Conservation (phyloP, 495 filamentous ascomycete species). For the Talaromyces nanjingensis region DNA sequence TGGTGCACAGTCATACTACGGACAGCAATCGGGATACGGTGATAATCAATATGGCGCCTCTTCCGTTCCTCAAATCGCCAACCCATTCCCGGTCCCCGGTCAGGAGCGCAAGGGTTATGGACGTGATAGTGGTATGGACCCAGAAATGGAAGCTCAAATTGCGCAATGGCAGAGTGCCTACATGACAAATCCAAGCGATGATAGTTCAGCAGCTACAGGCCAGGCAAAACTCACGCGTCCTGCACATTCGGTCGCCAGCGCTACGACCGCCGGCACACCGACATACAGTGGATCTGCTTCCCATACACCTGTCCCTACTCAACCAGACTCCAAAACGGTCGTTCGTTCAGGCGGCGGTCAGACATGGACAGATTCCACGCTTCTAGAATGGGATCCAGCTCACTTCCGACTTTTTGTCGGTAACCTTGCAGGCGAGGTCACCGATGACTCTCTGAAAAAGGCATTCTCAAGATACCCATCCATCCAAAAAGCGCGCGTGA, state of each 20-base stretch:
- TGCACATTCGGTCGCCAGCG: slow-evolving; percentile 21
- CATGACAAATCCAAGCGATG: slow-evolving; percentile 29
- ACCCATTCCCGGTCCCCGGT: slow-evolving; percentile 71
- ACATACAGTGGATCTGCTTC: slow-evolving; percentile 29
- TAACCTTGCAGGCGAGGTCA: slow-evolving; percentile 97
- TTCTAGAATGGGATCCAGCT: slow-evolving; percentile 93
- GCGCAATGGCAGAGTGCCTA: slow-evolving; percentile 97
- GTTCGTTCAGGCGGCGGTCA: slow-evolving; percentile 81
- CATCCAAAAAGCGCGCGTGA: slow-evolving; percentile 87
- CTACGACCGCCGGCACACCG: slow-evolving; percentile 39
- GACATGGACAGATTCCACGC: slow-evolving; percentile 75
- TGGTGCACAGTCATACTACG: slow-evolving; percentile 40
- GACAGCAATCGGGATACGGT: slow-evolving; percentile 43
- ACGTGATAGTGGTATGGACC: slow-evolving; percentile 53
- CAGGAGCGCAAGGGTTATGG: slow-evolving; percentile 38
- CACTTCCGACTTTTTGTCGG: slow-evolving; percentile 95
- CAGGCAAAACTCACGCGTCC: slow-evolving; percentile 20
- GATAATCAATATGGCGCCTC: slow-evolving; percentile 46
- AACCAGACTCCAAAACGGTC: slow-evolving; percentile 61
- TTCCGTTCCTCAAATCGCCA: slow-evolving; percentile 68
- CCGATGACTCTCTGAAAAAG: slow-evolving; percentile 90
- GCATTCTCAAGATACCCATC: slow-evolving; percentile 85
- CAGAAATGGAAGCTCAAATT: slow-evolving; percentile 86
- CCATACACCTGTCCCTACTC: slow-evolving; percentile 32
- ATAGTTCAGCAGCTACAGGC: slow-evolving; percentile 29